Base-by-base conservation (phyloP, 176 grass and related monocot genomes). In the Cenchrus americanus region DNA sequence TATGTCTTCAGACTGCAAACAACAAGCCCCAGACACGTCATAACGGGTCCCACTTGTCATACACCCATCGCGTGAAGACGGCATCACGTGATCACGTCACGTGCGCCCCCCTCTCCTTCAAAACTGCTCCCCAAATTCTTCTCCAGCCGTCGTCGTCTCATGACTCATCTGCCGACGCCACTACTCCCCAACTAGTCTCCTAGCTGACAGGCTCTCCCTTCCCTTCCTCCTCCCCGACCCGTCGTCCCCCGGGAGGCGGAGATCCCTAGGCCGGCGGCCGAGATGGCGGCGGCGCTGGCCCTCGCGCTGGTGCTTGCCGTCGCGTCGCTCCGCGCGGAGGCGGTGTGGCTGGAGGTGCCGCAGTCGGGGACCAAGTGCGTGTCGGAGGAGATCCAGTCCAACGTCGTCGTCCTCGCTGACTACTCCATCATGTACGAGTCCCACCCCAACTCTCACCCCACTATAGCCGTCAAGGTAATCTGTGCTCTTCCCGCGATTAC, bases 371-470 rank as follows among this genome's bases (percentile, higher is more conserved):
- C 95, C 71, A 97, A 97, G 92, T 97, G 95, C 88, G 86, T 97
- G 41, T 94, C 95, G 9, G 95, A 97, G 88, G 95, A 97, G 87
- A 97, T 97, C 87, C 95, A 97, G 66, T 83, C 90, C 43, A 93
- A 93, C 82, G 95, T 97, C 81, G 92, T 97, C 64, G 90, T 95
- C 64, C 85, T 98, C 67, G 87, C 91, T 63, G 93, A 98, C 66
- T 98, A 98, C 81, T 7, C 82, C 79, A 72, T 98, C 85, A 82
- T 96, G 85, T 78, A 75, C 82, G 87, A 96, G 79, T 80, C 84
- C n/a, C 89, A 78, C 89, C 75, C 88, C 19, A 18, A 47, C 37
- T 73, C 76, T 18, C 89, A 91, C 61, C 90, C 93, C 10, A 98
- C 91, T 51, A 77, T 98, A 41, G 82, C 86, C 43, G 87, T 89